Conservation (phyloP, 352 stramenopile genomes). For the Phytophthora citricola region DNA sequence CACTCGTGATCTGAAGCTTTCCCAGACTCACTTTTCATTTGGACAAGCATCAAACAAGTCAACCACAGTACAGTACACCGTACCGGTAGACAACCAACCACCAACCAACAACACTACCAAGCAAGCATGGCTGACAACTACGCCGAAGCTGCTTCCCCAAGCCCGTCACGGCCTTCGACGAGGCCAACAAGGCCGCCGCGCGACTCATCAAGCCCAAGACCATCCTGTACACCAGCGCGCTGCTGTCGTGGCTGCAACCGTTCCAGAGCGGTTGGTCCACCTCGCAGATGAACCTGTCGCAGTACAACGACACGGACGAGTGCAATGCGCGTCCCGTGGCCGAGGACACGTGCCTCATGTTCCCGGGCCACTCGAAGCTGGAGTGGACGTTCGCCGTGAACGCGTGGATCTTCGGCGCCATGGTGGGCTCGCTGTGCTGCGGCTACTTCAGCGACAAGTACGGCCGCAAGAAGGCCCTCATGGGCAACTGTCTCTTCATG, state of each 20-base stretch:
- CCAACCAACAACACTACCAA: background rate
- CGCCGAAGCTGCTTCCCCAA: slow-evolving; percentile 19
- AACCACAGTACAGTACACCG: background rate
- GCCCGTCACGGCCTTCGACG: slow-evolving; percentile 24
- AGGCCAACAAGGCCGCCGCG: slow-evolving; percentile 36
- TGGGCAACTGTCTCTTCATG: slow-evolving; percentile 48
- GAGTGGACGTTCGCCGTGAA: slow-evolving; percentile 32
- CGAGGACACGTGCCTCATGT: slow-evolving; percentile 32
- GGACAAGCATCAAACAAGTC: slow-evolving; percentile 27
- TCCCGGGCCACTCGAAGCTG: slow-evolving; percentile 30
- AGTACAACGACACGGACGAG: slow-evolving; percentile 30
- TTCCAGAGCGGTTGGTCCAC: slow-evolving; percentile 41
- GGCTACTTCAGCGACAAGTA: slow-evolving; percentile 29
- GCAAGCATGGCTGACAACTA: slow-evolving; percentile 22
- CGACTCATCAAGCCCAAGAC: slow-evolving; percentile 33
- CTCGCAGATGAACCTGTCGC: slow-evolving; percentile 36
- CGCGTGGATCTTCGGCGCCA: slow-evolving; percentile 27
- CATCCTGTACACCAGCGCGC: slow-evolving; percentile 32
- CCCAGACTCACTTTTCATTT: slow-evolving; percentile 20
- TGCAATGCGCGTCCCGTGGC: slow-evolving; percentile 33
- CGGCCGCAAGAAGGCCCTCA: slow-evolving; percentile 29
- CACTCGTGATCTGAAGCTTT: background rate
- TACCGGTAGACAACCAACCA: slow-evolving; percentile 12
- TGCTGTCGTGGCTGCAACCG: slow-evolving; percentile 33
- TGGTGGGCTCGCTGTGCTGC: slow-evolving; percentile 24